These are phyloP conservation scores for Emergomyces africanus DNA, from an alignment of 2,329 filamentous ascomycete genomes.

Conservation along the genomic window DNA sequence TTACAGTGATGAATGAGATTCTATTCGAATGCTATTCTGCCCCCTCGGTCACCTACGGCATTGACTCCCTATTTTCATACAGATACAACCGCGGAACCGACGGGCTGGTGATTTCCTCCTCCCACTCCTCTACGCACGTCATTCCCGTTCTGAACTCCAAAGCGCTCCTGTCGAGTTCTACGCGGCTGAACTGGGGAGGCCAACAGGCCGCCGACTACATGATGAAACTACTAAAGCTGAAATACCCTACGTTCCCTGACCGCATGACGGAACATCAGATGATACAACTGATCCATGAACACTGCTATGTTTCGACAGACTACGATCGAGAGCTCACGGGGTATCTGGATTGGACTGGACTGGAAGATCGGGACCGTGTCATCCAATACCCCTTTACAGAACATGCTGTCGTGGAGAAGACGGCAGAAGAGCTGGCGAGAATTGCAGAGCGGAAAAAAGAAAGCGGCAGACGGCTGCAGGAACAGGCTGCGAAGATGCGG, in stretches of 20 bases:
- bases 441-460: conserved; percentile 93
- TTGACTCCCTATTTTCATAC: conserved; percentile 95
- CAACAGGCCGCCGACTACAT: conserved; percentile 84
- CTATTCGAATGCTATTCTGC: conserved; percentile 92
- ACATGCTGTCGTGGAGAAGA: conserved; percentile 81
- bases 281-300: conserved; percentile 73
- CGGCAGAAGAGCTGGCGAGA: conserved; percentile 78
- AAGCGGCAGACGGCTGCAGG: conserved; percentile 77
- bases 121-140: conserved; percentile 85
- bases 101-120: conserved; percentile 81
- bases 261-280: conserved; percentile 80
- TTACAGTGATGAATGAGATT: conserved; percentile 95
- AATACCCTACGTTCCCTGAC: conserved; percentile 79
- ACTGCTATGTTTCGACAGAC: conserved; percentile 77
- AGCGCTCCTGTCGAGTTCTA: conserved; percentile 71
- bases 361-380: conserved; percentile 79
- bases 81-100: conserved; percentile 78
- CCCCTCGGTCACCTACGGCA: conserved; percentile 81
- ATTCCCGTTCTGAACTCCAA: conserved; percentile 86
- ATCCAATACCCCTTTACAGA: conserved; percentile 92
- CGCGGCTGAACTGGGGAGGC: conserved; percentile 88
- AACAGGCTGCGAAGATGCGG: conserved; percentile 95
- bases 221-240: conserved; percentile 74
- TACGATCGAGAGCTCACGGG: conserved; percentile 65
- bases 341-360: conserved; percentile 80